Evolutionary conservation across 768 basidiomycete species (phyloP).

Genomic region (Collybiopsis luxurians): DNA sequence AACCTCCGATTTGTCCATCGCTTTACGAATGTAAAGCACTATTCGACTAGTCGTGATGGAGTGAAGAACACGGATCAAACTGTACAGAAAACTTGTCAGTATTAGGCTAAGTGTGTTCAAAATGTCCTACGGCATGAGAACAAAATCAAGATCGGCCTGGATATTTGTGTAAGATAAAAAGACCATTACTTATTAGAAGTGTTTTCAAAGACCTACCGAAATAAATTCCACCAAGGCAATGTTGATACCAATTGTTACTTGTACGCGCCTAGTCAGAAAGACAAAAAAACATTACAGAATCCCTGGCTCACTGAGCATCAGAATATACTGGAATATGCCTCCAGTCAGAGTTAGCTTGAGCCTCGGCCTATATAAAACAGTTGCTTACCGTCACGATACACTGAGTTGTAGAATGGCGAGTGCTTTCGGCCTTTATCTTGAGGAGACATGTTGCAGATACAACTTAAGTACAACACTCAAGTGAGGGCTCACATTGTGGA

Average conservation of each 20-base stretch:
- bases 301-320: background rate
- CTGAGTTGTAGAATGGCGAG: background rate
- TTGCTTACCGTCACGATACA: background rate
- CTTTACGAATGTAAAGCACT: background rate
- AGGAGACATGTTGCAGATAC: background rate
- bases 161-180: background rate
- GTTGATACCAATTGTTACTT: background rate
- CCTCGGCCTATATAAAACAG: background rate
- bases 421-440: background rate
- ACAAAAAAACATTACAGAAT: background rate
- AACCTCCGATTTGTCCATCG: background rate
- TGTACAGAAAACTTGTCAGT: background rate
- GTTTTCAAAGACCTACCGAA: background rate
- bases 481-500: background rate
- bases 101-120: background rate
- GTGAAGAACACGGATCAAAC: background rate
- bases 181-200: too few relatives aligned
- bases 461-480: too few relatives aligned
- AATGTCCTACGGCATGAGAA: background rate
- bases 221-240: background rate
- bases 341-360: background rate
- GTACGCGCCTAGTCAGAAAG: background rate
- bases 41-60: background rate
- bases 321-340: background rate
- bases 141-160: background rate